Evolutionary conservation across 192 early-diverging fungal species (phyloP).

Genomic region (Coemansia sp.): DNA sequence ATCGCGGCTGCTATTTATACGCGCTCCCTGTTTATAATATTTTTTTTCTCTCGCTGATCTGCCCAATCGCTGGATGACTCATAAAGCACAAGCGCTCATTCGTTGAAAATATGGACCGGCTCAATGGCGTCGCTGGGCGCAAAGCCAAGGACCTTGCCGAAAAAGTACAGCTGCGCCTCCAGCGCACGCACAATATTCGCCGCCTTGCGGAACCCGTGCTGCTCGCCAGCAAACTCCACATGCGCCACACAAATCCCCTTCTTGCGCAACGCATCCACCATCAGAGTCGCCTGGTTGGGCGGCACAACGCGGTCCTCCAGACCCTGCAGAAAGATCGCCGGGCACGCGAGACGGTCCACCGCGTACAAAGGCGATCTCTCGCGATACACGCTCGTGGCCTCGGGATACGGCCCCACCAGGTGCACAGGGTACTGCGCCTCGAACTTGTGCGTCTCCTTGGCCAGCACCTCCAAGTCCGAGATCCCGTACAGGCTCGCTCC

Average conservation of each 20-base stretch:
- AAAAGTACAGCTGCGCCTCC: slow-evolving; percentile 71
- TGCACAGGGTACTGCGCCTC: slow-evolving; percentile 65
- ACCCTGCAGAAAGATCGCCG: slow-evolving; percentile 76
- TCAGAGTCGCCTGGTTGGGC: slow-evolving; percentile 71
- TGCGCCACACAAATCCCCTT: slow-evolving; percentile 64
- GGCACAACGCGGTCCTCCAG: slow-evolving; percentile 76
- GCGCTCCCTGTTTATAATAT: not conserved
- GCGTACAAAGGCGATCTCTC: slow-evolving; percentile 67
- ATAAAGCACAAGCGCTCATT: not conserved
- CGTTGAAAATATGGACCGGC: slow-evolving; percentile 15
- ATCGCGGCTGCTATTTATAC: too few species aligned
- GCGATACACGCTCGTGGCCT: slow-evolving; percentile 57
- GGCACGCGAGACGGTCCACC: slow-evolving; percentile 62
- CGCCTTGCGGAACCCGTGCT: slow-evolving; percentile 70
- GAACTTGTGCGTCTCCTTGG: slow-evolving; percentile 81
- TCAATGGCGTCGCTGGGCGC: slow-evolving; percentile 56
- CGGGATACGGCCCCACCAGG: slow-evolving; percentile 66
- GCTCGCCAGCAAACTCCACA: slow-evolving; percentile 67
- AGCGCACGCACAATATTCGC: slow-evolving; percentile 65
- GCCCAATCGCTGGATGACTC: not conserved
- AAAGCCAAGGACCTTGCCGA: slow-evolving; percentile 67
- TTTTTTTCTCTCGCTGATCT: not conserved
- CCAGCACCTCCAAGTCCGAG: slow-evolving; percentile 66
- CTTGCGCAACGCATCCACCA: slow-evolving; percentile 67
- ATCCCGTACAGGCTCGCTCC: slow-evolving; percentile 74